These are phyloP conservation scores for Flaveria robusta DNA, from an alignment of 129 eudicot species.

Conservation along the genomic window DNA sequence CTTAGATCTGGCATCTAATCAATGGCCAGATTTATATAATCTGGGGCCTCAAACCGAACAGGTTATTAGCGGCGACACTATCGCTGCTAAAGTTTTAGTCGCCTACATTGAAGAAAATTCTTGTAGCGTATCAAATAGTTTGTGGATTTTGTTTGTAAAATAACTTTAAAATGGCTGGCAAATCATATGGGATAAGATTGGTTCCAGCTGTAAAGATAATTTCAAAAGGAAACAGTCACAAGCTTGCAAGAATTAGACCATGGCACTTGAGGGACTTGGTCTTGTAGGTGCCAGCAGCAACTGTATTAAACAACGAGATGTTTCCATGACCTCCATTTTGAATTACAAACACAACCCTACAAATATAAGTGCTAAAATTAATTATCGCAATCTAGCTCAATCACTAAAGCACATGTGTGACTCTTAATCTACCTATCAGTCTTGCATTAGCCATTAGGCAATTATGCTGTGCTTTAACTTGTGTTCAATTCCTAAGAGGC, in stretches of 20 bases:
- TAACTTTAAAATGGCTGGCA: conserved; percentile 21
- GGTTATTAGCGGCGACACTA: no score
- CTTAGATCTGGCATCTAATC: no score
- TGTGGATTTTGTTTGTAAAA: conserved; percentile 28
- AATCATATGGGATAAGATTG: conserved; percentile 39
- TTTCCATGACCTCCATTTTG: conserved; percentile 2
- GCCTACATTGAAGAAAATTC: neutral
- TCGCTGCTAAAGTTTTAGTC: no score
- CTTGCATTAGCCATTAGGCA: no score
- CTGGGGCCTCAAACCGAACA: no score
- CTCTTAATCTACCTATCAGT: neutral
- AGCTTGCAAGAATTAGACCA: conserved; percentile 22
- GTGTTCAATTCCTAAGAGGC: neutral
- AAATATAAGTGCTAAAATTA: neutral
- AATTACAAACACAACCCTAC: conserved; percentile 22
- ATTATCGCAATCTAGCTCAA: neutral
- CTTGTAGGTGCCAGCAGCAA: conserved; percentile 23
- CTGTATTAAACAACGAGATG: conserved; percentile 32
- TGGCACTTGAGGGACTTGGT: conserved; percentile 33
- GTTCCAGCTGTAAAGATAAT: conserved; percentile 30
- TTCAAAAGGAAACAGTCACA: conserved; percentile 40
- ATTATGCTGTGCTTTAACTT: neutral
- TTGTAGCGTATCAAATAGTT: conserved; percentile 21
- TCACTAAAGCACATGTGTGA: neutral
- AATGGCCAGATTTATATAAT: no score